A percentile compares a stretch with the other conserved stretches of the same genome.
Evolutionary conservation across 306 rosid genomes (phyloP).

Genomic region (Corylus americana): DNA sequence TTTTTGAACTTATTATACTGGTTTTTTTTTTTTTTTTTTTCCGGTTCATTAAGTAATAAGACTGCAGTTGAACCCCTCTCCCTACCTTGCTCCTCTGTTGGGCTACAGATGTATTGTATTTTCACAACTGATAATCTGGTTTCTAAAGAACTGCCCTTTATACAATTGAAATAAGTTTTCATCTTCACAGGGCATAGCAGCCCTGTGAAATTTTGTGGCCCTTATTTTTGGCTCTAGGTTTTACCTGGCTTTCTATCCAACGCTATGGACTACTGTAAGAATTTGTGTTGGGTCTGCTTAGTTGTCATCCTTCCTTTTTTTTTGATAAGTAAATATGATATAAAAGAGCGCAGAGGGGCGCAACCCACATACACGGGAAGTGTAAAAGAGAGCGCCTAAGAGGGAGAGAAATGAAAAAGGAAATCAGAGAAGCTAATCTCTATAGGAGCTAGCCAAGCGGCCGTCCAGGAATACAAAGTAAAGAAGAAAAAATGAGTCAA

Average conservation of each 20-base stretch:
- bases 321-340: no score
- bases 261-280: neutral
- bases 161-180: neutral
- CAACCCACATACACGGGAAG: no score
- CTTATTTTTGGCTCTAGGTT: neutral
- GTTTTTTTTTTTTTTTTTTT: neutral
- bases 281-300: neutral
- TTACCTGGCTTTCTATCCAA: neutral
- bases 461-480: no score
- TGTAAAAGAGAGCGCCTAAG: no score
- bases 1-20: neutral
- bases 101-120: no score
- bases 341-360: no score
- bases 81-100: neutral
- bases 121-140: no score
- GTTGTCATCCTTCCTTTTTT: neutral
- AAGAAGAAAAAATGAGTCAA: no score
- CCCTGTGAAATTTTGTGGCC: neutral
- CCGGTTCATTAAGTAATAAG: neutral
- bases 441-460: no score
- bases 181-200: neutral
- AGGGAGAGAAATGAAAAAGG: no score
- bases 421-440: no score
- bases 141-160: no score
- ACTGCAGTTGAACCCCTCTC: neutral